Evolutionary conservation across 2,329 filamentous ascomycete species (phyloP).

Genomic region (Fonsecaea multimorphosa): DNA sequence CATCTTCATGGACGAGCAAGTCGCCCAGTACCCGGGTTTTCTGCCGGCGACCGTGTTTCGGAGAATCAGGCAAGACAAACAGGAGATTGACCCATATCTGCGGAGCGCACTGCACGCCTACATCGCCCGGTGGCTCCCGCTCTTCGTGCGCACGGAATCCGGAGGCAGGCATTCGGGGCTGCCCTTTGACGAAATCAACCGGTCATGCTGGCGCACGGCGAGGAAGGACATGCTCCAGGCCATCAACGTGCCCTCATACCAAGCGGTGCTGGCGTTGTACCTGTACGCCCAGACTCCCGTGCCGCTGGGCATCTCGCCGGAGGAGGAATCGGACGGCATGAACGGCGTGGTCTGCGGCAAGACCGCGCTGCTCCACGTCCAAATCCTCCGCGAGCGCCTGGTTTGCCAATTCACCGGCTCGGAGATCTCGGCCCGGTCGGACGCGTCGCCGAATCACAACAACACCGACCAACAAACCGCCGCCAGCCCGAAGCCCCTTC

Average conservation of each 20-base stretch:
- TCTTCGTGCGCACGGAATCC: constrained; percentile 11
- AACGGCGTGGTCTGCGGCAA: constrained; percentile 50
- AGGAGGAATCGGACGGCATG: constrained; percentile 50
- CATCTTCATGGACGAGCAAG: constrained; percentile 12
- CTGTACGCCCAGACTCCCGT: constrained; percentile 51
- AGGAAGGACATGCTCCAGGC: constrained; percentile 50
- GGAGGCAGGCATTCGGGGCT: background rate
- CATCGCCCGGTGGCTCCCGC: constrained; percentile 41
- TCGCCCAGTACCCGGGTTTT: no score
- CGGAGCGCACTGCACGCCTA: constrained; percentile 39
- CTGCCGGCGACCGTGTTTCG: no score
- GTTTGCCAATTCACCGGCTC: constrained; percentile 49
- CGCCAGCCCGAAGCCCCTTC: constrained; percentile 40
- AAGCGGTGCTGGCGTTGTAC: constrained; percentile 49
- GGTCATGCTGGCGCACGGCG: constrained; percentile 45
- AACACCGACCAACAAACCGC: no score
- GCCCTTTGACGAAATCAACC: constrained; percentile 33
- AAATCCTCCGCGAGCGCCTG: constrained; percentile 47
- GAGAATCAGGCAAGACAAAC: constrained; percentile 17
- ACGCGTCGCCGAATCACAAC: background rate
- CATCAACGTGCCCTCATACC: constrained; percentile 51
- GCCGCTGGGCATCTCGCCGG: constrained; percentile 48
- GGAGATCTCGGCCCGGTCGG: constrained; percentile 44
- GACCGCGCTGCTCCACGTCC: constrained; percentile 50
- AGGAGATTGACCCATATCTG: constrained; percentile 39